Evolutionary conservation across 805 yeast genomes (phyloP).

Genomic region (Starmerella cellae): DNA sequence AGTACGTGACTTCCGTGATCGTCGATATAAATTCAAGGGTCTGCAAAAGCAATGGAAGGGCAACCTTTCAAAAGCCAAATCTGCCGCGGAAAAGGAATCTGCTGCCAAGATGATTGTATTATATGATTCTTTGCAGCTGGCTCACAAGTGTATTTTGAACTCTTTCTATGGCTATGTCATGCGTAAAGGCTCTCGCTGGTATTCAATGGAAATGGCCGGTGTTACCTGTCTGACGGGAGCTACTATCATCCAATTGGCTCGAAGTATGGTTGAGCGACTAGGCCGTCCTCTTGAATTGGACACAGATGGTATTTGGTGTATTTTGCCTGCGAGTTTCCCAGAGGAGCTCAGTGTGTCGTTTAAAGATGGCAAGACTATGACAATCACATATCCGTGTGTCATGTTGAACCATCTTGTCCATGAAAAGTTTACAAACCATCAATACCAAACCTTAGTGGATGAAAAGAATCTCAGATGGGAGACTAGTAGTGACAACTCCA

Average conservation of each 20-base stretch:
- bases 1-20: conserved; percentile 84
- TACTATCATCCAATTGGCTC: conserved; percentile 93
- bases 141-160: conserved; percentile 91
- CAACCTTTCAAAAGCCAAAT: conserved; percentile 44
- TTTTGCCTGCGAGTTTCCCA: conserved; percentile 83
- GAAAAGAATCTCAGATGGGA: conserved; percentile 51
- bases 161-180: conserved; percentile 97
- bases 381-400: conserved; percentile 84
- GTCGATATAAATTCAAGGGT: conserved; percentile 91
- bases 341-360: conserved; percentile 64
- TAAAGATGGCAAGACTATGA: conserved; percentile 63
- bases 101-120: conserved; percentile 87
- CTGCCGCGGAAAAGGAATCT: conserved; percentile 60
- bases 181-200: conserved; percentile 99
- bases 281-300: conserved; percentile 95
- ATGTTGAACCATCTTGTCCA: conserved; percentile 92
- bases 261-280: conserved; percentile 74
- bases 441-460: conserved; percentile 77
- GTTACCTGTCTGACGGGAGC: conserved; percentile 97
- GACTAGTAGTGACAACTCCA: conserved; percentile 77
- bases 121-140: conserved; percentile 89
- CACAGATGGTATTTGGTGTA: conserved; percentile 99
- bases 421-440: conserved; percentile 80
- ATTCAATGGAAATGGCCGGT: conserved; percentile 99
- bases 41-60: conserved; percentile 90